A percentile compares a stretch with the other conserved stretches of the same genome.
phyloP scores from a whole-genome alignment of 179 eudicot genomes.

The Heliamphora pulchella region DNA sequence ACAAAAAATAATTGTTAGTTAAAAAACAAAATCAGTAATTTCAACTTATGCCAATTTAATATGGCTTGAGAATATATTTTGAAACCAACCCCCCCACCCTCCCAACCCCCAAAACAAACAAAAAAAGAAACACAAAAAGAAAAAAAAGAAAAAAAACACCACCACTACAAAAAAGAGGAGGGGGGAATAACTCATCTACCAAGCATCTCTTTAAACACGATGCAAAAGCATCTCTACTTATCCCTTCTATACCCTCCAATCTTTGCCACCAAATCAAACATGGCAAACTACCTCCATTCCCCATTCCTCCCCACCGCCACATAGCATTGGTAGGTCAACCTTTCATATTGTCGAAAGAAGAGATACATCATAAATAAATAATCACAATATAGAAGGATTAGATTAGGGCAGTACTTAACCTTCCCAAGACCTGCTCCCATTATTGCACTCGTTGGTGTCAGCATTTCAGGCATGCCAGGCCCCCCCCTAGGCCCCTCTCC shows the following conservation, averaged over 20 bases:
- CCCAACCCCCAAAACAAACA: too few relatives aligned
- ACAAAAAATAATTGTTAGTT: neutral
- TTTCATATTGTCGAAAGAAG: neutral
- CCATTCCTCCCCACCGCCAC: neutral
- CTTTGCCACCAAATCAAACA: too few relatives aligned
- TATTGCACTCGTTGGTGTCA: slow-evolving; percentile 97
- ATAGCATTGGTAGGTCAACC: neutral
- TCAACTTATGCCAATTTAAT: neutral
- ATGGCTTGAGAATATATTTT: neutral
- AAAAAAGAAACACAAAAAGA: too few relatives aligned
- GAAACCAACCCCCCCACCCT: neutral
- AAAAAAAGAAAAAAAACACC: too few relatives aligned
- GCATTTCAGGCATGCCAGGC: slow-evolving; percentile 99
- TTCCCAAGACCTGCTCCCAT: slow-evolving; percentile 99
- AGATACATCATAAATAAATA: neutral
- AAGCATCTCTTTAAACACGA: too few relatives aligned
- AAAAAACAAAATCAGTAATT: neutral
- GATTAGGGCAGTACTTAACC: slow-evolving; percentile 31
- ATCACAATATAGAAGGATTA: neutral
- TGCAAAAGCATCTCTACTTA: neutral
- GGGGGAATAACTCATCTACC: too few relatives aligned
- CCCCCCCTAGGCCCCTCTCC: slow-evolving; percentile 99
- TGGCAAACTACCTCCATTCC: neutral
- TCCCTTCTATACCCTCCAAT: neutral
- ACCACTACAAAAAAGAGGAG: too few relatives aligned